Evolutionary conservation across 768 basidiomycete species (phyloP), one percentile per base, ranked within the genome.

Genomic region (Termitomyces heimii): DNA sequence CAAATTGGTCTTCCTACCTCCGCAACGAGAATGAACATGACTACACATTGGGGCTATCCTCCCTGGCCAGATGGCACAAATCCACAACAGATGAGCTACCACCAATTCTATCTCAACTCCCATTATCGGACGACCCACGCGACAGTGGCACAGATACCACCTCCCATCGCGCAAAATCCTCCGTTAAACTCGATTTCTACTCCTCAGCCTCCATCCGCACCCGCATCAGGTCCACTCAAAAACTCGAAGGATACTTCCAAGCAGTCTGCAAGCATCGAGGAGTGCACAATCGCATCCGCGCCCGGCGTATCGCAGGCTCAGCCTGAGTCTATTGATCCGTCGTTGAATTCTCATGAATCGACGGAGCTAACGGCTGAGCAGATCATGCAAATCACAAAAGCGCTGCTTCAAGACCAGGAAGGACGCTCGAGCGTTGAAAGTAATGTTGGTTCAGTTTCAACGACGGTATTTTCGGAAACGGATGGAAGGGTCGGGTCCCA

Each of bases 1-100:
- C 74, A 73, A 51, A 68, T 77, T 34, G 75, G 71, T 29, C 73
- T 81, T 42, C 84, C 84, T 24, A 83, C 82, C 5, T 84, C 83
- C 34, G 76, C 81, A 9, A 71, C 82, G 4, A 71, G 82, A 51
- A 60, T 77, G 51, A 74, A 78, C 60, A 66, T 72, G 49, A 66
- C 76, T 43, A 58, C 64, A 54, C 74, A 67, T 56, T 82, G 75
- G 79, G 67, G 67, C 20, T 70, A 66, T 29, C 71, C 75, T 44
- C 67, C 77, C 59, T 73, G 77, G 79, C 66, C 61, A 51, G 66
- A 64, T 66, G 63, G 65, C 69, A 20, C 40, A n/a, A 66, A 60
- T 62, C 66, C 73, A 24, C 68, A 68, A 22, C 72, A 62, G 58
- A 66, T 65, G 65, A 73, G 72, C 53, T 80, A 77, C 57, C 63